Conservation (phyloP, 768 basidiomycete genomes). For the Collybia nuda region DNA sequence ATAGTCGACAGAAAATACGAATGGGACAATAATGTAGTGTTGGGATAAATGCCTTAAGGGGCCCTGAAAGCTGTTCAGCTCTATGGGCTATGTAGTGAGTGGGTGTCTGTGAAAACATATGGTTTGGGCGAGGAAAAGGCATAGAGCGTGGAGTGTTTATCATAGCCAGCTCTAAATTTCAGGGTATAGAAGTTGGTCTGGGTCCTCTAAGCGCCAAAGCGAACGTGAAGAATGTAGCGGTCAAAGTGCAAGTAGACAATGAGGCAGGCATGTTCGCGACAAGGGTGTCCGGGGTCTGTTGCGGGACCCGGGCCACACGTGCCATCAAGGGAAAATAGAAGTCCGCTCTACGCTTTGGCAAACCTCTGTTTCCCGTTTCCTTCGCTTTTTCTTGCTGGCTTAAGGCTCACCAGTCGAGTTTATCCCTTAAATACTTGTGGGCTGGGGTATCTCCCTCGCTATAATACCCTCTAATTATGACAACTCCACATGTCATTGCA, state of each 20-base stretch:
- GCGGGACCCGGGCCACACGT: not conserved
- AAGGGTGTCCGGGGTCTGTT: slow-evolving; percentile 1
- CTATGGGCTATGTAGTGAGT: too few relatives aligned
- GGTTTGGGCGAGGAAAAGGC: too few relatives aligned
- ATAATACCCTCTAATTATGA: slow-evolving; percentile 42
- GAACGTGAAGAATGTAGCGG: too few relatives aligned
- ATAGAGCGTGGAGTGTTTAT: too few relatives aligned
- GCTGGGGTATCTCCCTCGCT: slow-evolving; percentile 18
- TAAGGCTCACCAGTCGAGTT: slow-evolving; percentile 15
- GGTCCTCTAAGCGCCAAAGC: too few relatives aligned
- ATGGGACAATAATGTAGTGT: too few relatives aligned
- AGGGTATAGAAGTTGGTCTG: too few relatives aligned
- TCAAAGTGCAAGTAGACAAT: not conserved
- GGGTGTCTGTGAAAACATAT: too few relatives aligned
- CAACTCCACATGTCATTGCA: slow-evolving; percentile 82
- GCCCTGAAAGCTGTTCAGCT: too few relatives aligned
- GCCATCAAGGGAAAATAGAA: slow-evolving; percentile 3
- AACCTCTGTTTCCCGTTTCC: slow-evolving; percentile 1
- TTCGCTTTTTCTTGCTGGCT: slow-evolving; percentile 16
- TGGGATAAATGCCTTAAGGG: too few relatives aligned
- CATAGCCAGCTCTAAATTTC: too few relatives aligned
- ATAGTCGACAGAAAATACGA: too few relatives aligned
- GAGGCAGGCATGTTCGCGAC: not conserved
- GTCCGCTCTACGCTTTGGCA: slow-evolving; percentile 4
- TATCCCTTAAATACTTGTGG: slow-evolving; percentile 18